Evolutionary conservation across 257 asterid genomes (phyloP).

Genomic region (Nicotiana noctiflora): DNA sequence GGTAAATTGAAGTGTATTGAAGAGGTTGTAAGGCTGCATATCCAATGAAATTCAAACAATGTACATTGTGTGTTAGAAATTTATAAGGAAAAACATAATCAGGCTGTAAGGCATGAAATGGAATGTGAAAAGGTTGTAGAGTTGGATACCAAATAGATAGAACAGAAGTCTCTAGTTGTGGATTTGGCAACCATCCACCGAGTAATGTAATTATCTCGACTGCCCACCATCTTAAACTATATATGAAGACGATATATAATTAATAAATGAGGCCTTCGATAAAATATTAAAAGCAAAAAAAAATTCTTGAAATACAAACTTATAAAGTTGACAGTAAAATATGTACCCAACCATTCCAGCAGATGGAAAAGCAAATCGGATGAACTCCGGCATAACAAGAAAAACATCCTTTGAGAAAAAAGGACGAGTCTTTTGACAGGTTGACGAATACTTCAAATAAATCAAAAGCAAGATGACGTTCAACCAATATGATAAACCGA

Average conservation of each 20-base stretch:
- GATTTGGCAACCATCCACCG: slow-evolving; percentile 67
- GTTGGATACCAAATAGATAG: slow-evolving; percentile 49
- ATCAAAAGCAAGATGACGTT: slow-evolving; percentile 44
- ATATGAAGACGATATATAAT: background rate
- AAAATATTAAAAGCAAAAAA: too few species aligned
- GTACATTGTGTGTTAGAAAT: background rate
- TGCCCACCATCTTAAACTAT: slow-evolving; percentile 77
- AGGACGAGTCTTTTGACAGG: slow-evolving; percentile 37
- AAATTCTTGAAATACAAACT: too few species aligned
- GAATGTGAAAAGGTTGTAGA: background rate
- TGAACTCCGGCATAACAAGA: slow-evolving; percentile 37
- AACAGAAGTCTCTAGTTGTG: slow-evolving; percentile 63
- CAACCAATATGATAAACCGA: slow-evolving; percentile 65
- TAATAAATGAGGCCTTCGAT: too few species aligned
- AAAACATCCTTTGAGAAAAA: slow-evolving; percentile 38
- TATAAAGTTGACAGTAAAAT: background rate
- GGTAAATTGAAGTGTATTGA: slow-evolving; percentile 54
- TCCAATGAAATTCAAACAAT: background rate
- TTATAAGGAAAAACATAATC: too few species aligned
- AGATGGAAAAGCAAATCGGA: slow-evolving; percentile 51
- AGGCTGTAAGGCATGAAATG: background rate
- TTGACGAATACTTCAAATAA: slow-evolving; percentile 47
- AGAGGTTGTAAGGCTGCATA: slow-evolving; percentile 50
- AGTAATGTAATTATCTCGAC: slow-evolving; percentile 59
- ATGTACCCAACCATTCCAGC: slow-evolving; percentile 74